phyloP scores from a whole-genome alignment of 2,329 filamentous ascomycete species.

The Cordyceps javanica region DNA sequence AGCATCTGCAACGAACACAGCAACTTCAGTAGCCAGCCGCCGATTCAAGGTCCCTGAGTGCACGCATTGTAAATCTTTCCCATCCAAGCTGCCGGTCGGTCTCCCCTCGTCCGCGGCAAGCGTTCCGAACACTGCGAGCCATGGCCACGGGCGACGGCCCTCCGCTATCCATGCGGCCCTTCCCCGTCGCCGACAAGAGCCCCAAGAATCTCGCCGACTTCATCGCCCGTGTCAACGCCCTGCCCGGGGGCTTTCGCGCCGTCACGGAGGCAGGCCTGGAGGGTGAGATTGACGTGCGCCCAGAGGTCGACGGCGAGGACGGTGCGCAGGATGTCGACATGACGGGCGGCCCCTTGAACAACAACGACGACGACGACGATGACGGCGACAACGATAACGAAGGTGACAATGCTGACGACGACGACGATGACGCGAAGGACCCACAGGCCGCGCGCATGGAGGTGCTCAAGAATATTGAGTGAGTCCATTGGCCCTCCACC shows the following conservation, averaged over 20 bases:
- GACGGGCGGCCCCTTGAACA: no score
- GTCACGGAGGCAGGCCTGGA: constrained; percentile 68
- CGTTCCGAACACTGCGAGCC: neutral
- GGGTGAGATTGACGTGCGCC: constrained; percentile 55
- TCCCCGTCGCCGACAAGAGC: constrained; percentile 48
- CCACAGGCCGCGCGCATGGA: constrained; percentile 48
- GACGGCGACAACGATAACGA: constrained; percentile 40
- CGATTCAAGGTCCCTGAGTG: no score
- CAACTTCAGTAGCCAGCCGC: neutral
- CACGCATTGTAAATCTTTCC: no score
- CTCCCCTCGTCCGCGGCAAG: no score
- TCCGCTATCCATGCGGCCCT: constrained; percentile 32
- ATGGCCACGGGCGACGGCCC: constrained; percentile 29
- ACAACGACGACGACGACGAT: constrained; percentile 42
- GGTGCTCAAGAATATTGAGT: constrained; percentile 54
- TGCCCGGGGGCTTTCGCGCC: constrained; percentile 69
- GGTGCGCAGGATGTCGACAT: constrained; percentile 41
- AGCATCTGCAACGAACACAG: neutral
- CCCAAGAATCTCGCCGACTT: constrained; percentile 63
- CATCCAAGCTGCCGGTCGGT: no score
- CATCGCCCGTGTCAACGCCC: constrained; percentile 75
- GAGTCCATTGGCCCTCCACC: constrained; percentile 19
- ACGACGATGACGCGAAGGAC: constrained; percentile 39
- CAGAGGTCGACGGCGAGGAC: constrained; percentile 37
- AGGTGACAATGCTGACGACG: constrained; percentile 36